A percentile compares a stretch with the other conserved stretches of the same genome.
Conservation (phyloP, 371 early-diverging fungal genomes). For the Rhizomucor pusillus region DNA sequence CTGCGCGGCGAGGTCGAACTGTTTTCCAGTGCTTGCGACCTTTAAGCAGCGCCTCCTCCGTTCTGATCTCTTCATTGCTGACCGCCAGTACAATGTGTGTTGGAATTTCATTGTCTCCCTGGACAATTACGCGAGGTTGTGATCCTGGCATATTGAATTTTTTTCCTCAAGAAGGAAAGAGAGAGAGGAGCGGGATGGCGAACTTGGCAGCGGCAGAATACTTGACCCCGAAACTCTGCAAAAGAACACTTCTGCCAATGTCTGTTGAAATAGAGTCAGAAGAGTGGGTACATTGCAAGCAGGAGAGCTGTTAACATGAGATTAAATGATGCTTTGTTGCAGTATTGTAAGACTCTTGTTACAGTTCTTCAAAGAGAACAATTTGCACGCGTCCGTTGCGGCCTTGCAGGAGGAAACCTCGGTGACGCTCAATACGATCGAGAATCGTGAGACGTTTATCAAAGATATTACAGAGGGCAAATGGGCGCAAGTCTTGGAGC, state of each 20-base stretch:
- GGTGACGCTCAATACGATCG: slow-evolving; percentile 79
- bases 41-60: slow-evolving; percentile 40
- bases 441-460: slow-evolving; percentile 66
- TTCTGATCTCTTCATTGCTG: slow-evolving; percentile 20
- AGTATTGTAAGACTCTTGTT: slow-evolving; percentile 84
- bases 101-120: slow-evolving; percentile 50
- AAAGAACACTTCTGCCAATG: too few species aligned
- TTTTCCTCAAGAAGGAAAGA: neutral
- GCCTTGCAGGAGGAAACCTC: slow-evolving; percentile 82
- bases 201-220: too few species aligned
- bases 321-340: too few species aligned
- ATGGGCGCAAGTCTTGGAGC: slow-evolving; percentile 87
- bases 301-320: too few species aligned
- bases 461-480: slow-evolving; percentile 73
- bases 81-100: slow-evolving; percentile 47
- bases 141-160: slow-evolving; percentile 1
- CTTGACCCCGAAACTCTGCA: too few species aligned
- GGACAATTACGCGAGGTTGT: slow-evolving; percentile 11
- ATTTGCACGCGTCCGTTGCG: slow-evolving; percentile 66
- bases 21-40: slow-evolving; percentile 15
- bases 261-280: neutral
- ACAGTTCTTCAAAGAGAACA: slow-evolving; percentile 91
- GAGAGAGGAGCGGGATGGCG: neutral
- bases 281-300: neutral
- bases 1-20: neutral